Percentiles rank a stretch among this genome's conserved stretches.
Conservation (phyloP, 257 asterid genomes). For the Fraxinus quadrangulata region DNA sequence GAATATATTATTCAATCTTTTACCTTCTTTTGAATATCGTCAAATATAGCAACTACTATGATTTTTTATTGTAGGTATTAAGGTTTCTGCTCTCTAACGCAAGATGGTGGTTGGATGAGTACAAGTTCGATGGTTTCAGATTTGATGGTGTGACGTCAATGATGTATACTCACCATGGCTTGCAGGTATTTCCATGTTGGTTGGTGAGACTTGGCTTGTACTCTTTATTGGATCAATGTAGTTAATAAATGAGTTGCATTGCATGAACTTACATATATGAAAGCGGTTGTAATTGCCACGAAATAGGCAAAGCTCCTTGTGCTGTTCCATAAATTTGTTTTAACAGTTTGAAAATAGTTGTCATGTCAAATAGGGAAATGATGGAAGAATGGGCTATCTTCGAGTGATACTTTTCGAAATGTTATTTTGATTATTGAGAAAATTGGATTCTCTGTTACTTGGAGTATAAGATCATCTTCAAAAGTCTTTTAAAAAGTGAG, state of each 20-base stretch:
- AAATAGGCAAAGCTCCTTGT: not conserved
- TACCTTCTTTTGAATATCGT: conserved; percentile 13
- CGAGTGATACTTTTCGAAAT: not conserved
- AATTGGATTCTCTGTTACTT: conserved; percentile 9
- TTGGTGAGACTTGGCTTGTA: conserved; percentile 11
- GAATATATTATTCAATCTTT: conserved; percentile 4
- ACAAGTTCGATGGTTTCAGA: conserved; percentile 98
- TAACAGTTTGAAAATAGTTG: conserved; percentile 14
- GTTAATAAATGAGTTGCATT: conserved; percentile 17
- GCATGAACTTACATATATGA: conserved; percentile 1
- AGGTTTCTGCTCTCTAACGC: conserved; percentile 96
- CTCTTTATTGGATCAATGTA: conserved; percentile 20
- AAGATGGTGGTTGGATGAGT: conserved; percentile 99
- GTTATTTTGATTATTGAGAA: conserved; percentile 2
- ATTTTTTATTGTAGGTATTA: conserved; percentile 59
- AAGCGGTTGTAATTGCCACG: not conserved
- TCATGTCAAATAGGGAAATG: conserved; percentile 1
- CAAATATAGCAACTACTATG: conserved; percentile 15
- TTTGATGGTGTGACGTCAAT: conserved; percentile 99
- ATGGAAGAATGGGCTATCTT: conserved; percentile 5
- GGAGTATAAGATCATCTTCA: not conserved
- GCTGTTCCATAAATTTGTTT: conserved; percentile 9
- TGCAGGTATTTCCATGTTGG: conserved; percentile 55
- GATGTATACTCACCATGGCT: conserved; percentile 99
- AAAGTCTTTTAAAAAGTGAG: too few relatives aligned